These are phyloP conservation scores for Croton laevigatus DNA, from an alignment of 441 rosid genomes.

Conservation along the genomic window DNA sequence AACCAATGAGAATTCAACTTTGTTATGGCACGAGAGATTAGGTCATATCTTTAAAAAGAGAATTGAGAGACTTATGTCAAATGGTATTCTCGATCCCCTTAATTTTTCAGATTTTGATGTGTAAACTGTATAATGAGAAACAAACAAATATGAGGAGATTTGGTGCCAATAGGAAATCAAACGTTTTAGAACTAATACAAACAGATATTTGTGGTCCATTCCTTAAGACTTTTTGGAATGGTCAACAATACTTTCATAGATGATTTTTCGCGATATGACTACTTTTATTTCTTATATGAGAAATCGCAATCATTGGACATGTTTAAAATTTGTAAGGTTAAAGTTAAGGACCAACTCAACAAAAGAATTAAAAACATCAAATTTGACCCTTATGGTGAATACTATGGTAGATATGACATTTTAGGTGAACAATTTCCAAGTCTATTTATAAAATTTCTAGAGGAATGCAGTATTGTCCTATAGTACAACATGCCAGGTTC, in stretches of 20 bases:
- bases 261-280: too few species aligned
- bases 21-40: background rate
- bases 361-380: too few species aligned
- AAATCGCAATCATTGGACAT: too few species aligned
- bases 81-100: background rate
- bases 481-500: too few species aligned
- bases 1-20: background rate
- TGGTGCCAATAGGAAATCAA: background rate
- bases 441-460: background rate
- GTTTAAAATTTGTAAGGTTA: too few species aligned
- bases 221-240: background rate
- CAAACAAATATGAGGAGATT: background rate
- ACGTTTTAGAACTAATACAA: background rate
- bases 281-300: too few species aligned
- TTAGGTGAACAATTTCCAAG: background rate
- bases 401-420: too few species aligned
- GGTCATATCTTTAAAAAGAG: background rate
- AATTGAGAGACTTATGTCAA: background rate
- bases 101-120: background rate
- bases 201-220: background rate
- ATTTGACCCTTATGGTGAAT: too few species aligned
- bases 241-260: too few species aligned
- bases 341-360: too few species aligned
- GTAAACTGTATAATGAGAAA: background rate
- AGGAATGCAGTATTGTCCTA: too few species aligned